Conservation (phyloP, 495 filamentous ascomycete genomes). For the Penicillium salamii region DNA sequence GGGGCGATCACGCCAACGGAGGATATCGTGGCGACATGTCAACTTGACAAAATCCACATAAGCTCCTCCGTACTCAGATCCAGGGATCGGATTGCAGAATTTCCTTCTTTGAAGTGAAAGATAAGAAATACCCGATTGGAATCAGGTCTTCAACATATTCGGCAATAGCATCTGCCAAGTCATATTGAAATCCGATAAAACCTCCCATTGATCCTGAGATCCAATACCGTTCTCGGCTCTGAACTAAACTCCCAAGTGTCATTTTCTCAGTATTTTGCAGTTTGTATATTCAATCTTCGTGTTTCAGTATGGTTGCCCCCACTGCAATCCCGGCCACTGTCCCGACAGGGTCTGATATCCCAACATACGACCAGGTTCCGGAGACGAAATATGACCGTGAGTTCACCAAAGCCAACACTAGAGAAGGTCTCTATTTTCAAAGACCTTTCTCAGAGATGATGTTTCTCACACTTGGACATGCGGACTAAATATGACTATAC, state of each 20-base stretch:
- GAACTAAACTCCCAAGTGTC: too few species aligned
- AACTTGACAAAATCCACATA: constrained; percentile 7
- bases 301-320: background rate
- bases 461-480: too few species aligned
- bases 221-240: too few species aligned
- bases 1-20: constrained; percentile 20
- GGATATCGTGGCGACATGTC: constrained; percentile 21
- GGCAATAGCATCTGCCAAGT: background rate
- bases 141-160: background rate
- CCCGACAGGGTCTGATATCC: constrained; percentile 16
- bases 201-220: background rate
- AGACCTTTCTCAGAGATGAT: too few species aligned
- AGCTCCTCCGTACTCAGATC: too few species aligned
- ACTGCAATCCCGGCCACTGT: constrained; percentile 10
- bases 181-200: background rate
- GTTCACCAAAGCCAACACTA: background rate
- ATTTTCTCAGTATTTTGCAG: too few species aligned
- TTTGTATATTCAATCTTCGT: background rate
- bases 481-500: background rate
- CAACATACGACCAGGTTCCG: constrained; percentile 32
- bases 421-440: too few species aligned
- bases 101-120: too few species aligned
- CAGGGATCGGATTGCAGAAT: too few species aligned
- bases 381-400: constrained; percentile 38
- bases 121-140: constrained; percentile 8